phyloP scores from a whole-genome alignment of 371 early-diverging fungal species.

The Conidiobolus coronatus region DNA sequence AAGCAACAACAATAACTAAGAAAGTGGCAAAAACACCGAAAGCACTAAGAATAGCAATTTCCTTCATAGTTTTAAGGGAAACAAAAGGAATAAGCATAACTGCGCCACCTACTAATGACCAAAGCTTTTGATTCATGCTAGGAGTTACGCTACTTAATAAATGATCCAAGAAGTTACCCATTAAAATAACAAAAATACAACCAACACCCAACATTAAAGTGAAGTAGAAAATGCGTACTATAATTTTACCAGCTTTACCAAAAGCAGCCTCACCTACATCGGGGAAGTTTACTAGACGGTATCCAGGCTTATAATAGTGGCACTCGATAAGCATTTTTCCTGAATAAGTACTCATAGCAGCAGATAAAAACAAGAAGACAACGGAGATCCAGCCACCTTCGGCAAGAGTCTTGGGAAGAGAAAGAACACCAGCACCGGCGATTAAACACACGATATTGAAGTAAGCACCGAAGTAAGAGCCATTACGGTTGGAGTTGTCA shows the following conservation, averaged over 20 bases:
- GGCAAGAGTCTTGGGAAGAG: constrained; percentile 56
- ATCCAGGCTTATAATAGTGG: constrained; percentile 25
- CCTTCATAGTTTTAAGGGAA: constrained; percentile 27
- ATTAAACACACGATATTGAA: constrained; percentile 52
- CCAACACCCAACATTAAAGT: constrained; percentile 45
- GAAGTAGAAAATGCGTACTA: constrained; percentile 38
- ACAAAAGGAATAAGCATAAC: constrained; percentile 21
- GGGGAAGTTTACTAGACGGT: constrained; percentile 23
- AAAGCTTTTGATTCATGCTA: background rate
- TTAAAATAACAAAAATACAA: constrained; percentile 53
- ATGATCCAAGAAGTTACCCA: constrained; percentile 21
- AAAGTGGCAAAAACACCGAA: constrained; percentile 19
- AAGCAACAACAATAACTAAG: constrained; percentile 13
- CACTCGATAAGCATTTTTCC: constrained; percentile 45
- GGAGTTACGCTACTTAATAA: background rate
- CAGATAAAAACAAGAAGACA: constrained; percentile 41
- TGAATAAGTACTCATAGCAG: constrained; percentile 44
- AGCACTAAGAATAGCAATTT: constrained; percentile 18
- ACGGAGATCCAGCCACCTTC: constrained; percentile 72
- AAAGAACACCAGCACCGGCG: constrained; percentile 66
- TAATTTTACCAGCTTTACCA: constrained; percentile 26
- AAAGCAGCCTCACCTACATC: constrained; percentile 40
- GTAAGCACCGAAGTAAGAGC: constrained; percentile 7
- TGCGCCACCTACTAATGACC: constrained; percentile 22
- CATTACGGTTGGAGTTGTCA: background rate